These are phyloP conservation scores for Trichophyton simii DNA, from an alignment of 2,329 filamentous ascomycete species.

Conservation along the genomic window DNA sequence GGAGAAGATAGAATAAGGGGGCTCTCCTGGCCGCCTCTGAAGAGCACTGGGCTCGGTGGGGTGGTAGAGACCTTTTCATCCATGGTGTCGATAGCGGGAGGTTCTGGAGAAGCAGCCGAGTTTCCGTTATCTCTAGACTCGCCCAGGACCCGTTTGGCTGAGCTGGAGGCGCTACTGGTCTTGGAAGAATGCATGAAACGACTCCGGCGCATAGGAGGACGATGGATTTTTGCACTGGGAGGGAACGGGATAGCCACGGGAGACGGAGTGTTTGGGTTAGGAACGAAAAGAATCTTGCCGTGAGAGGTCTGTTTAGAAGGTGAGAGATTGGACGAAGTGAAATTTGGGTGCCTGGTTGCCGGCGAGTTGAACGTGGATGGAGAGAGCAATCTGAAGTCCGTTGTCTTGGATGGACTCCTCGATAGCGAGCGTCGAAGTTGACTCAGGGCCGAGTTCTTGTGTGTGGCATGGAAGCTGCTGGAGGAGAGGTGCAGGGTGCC, in stretches of 20 bases:
- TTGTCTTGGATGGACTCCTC: constrained; percentile 75
- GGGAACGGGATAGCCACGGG: constrained; percentile 53
- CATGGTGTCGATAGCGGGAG: constrained; percentile 28
- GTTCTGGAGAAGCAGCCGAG: constrained; percentile 38
- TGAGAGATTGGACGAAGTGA: constrained; percentile 44
- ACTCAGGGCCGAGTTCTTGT: constrained; percentile 68
- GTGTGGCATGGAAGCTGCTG: constrained; percentile 67
- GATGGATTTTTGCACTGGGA: constrained; percentile 50
- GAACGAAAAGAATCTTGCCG: constrained; percentile 41
- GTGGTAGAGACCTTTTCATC: constrained; percentile 18
- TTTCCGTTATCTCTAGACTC: constrained; percentile 61
- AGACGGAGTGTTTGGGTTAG: constrained; percentile 29
- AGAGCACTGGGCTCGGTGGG: constrained; percentile 2
- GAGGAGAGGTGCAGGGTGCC: constrained; percentile 78
- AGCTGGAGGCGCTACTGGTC: constrained; percentile 64
- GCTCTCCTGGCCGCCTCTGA: constrained; percentile 3
- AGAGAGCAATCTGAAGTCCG: constrained; percentile 53
- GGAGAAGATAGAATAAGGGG: not conserved
- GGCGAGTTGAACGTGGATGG: constrained; percentile 37
- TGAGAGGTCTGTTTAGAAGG: constrained; percentile 43
- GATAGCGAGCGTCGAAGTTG: constrained; percentile 79
- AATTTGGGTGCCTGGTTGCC: constrained; percentile 39
- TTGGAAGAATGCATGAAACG: constrained; percentile 32
- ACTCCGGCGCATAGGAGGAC: constrained; percentile 32
- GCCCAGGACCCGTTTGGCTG: constrained; percentile 63